Base-by-base conservation (phyloP, 345 rosid genomes). In the Eucalyptus shirleyi region DNA sequence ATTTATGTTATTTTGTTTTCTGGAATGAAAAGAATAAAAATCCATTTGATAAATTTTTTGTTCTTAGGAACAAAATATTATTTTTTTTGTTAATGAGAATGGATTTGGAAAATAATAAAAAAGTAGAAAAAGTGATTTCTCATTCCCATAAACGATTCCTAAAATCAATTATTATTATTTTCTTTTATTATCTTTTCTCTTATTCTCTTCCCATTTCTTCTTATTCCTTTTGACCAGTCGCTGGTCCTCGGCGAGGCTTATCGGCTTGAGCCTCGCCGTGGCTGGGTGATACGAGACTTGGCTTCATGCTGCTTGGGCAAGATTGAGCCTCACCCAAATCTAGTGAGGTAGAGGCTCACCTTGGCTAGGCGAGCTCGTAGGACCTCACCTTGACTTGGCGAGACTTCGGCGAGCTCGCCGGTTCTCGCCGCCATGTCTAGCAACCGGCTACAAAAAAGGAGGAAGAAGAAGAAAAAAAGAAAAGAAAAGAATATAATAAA, bases 361-460 rank as follows among this genome's bases (percentile, higher is more conserved):
- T 50, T 50, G 53, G 53, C 7, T 0, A 50, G 7, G 7, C 0
- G 1, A 50, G 19, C 53, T 50, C 0, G 19, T 0, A 16, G 0
- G 7, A 50, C 53, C 53, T 50, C 1, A 50, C 7, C 19, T 50
- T 50, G 53, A 50, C 53, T 15, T 50, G 3, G 53, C 3, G 7
- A 50, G 51, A 15, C 6, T 50, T 50, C 0, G 6, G 0, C 6
- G 2, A 50, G 6, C 50, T 1, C 50, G 0, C 0, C 50, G 0
- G 6, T 0, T 0, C 51, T 50, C 7, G 0, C 0, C 0, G 1
- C 1, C 1, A 50, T 50, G 53, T 2, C 19, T 2, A 50, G 19
- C 0, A 0, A 50, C 0, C 0, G 19, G 7, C 19, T 50, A 1
- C 7, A 16, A 50, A 50, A 50, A 50, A 50, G 7, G 19, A 6